Base-by-base conservation (phyloP, 306 rosid genomes). In the Cucumis hystrix region DNA sequence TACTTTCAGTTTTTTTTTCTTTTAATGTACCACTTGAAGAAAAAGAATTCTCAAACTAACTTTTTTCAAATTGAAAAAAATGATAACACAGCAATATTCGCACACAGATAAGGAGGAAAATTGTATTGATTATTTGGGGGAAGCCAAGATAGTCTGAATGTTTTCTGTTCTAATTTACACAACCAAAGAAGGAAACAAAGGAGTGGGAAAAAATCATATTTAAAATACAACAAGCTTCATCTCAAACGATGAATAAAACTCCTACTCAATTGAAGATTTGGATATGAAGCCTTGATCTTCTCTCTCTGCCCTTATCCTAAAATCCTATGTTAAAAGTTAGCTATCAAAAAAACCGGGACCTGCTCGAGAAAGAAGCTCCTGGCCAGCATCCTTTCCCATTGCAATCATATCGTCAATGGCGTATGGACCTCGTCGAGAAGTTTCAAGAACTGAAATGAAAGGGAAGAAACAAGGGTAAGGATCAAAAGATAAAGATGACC, bases 301-400 rank as follows among this genome's bases (percentile, higher is more conserved):
- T 37, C 66, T 35, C 33, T 18, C 66, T 40, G 35, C 12, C 41
- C 41, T 62, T 66, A 40, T 66, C 73, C 52, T 55, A 74, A 39
- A 39, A 54, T 35, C 14, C 61, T 77, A 18, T 39, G 23, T 17
- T 60, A 40, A 40, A 43, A 49, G 77, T 14, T 79, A 90, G 78
- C 86, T 76, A 82, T 82, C 86, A 55, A 92, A 92, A 84, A 92
- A 92, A 30, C 86, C 93, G 41, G 96, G 92, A 78, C 93, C 96
- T 47, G 97, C 97, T 20, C 66, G 87, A 71, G 91, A 86, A 59
- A 92, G 94, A 64, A 92, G 96, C 86, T 92, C 97, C 86, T 87
- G 77, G 12, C 97, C 94, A 41, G 97, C 97, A 82, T 90, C 97
- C 83, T 84, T 84, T 65, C 97, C 97, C 86, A 92, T 92, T 80